phyloP scores from a whole-genome alignment of 257 asterid genomes.

The Coffea eugenioides region DNA sequence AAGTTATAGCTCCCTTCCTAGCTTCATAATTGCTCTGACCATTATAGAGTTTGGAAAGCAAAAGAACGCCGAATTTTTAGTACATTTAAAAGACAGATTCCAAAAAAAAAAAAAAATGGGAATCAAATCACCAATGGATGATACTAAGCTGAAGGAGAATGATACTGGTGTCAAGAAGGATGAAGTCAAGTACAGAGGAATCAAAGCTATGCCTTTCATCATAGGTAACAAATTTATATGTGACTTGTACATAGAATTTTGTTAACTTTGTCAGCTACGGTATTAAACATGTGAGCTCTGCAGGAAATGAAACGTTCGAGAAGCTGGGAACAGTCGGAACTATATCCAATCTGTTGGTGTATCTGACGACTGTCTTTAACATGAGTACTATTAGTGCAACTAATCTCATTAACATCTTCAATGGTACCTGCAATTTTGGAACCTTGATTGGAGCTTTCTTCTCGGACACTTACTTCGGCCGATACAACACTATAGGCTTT shows the following conservation, averaged over 20 bases:
- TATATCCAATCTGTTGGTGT: constrained; percentile 57
- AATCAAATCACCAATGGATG: no score
- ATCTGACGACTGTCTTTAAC: constrained; percentile 66
- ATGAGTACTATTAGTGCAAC: constrained; percentile 59
- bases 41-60: no score
- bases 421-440: constrained; percentile 69
- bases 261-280: no score
- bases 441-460: constrained; percentile 64
- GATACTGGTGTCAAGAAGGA: not conserved
- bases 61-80: no score
- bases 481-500: constrained; percentile 60
- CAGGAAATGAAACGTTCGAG: constrained; percentile 79
- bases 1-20: no score
- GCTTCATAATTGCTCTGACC: no score
- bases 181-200: constrained; percentile 29
- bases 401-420: constrained; percentile 58
- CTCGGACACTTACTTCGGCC: constrained; percentile 72
- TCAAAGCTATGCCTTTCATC: constrained; percentile 36
- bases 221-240: constrained; percentile 18
- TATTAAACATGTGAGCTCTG: not conserved
- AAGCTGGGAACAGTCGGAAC: constrained; percentile 78
- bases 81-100: no score
- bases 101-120: no score
- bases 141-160: no score
- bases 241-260: no score